Conservation (phyloP, 2,329 filamentous ascomycete species). For the Colletotrichum echinochloae region DNA sequence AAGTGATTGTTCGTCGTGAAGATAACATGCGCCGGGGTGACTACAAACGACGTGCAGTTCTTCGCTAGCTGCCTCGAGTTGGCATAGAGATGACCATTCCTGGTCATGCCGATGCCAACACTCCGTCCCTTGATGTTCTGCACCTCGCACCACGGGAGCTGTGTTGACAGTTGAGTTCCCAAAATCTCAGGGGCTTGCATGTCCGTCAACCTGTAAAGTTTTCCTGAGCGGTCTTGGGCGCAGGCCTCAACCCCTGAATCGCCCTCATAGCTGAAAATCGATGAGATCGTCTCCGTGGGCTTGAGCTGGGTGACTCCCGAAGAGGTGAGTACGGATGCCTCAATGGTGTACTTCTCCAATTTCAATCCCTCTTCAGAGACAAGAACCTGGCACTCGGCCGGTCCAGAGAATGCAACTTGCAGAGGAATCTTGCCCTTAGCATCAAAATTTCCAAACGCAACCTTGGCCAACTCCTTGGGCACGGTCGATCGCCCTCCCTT, state of each 20-base stretch:
- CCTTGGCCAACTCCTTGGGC: conserved; percentile 55
- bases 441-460: conserved; percentile 54
- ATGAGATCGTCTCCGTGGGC: conserved; percentile 32
- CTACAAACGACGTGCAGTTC: conserved; percentile 91
- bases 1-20: conserved; percentile 94
- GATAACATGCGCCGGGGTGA: conserved; percentile 85
- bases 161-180: conserved; percentile 43
- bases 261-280: conserved; percentile 51
- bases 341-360: conserved; percentile 28
- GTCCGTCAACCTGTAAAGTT: conserved; percentile 55
- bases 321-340: not conserved
- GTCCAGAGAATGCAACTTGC: conserved; percentile 48
- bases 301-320: conserved; percentile 17
- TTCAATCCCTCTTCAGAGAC: conserved; percentile 44
- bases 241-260: conserved; percentile 50
- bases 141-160: conserved; percentile 65
- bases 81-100: conserved; percentile 82
- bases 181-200: conserved; percentile 20
- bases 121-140: conserved; percentile 21
- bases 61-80: conserved; percentile 80
- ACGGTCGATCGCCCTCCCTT: conserved; percentile 63
- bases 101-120: conserved; percentile 75
- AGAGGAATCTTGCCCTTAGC: conserved; percentile 43
- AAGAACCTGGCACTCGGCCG: conserved; percentile 48
- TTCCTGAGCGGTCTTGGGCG: conserved; percentile 61